Evolutionary conservation across 352 stramenopile genomes (phyloP).

Genomic region (Globisporangium acanthophoron): DNA sequence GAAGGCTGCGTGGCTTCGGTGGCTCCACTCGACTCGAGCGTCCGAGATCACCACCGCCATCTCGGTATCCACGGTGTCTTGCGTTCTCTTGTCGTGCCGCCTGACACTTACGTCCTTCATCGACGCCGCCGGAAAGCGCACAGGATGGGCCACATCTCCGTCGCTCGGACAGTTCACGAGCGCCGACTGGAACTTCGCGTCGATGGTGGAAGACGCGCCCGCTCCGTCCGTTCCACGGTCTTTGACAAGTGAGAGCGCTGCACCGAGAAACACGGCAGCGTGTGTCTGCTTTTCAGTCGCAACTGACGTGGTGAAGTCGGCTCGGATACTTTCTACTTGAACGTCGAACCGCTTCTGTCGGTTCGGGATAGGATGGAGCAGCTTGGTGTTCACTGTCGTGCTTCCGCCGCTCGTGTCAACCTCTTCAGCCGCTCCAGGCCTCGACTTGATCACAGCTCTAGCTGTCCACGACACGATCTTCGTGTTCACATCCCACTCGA

Average conservation of each 20-base stretch:
- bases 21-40: slow-evolving; percentile 27
- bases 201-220: neutral
- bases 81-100: slow-evolving; percentile 17
- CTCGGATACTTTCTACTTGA: slow-evolving; percentile 3
- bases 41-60: slow-evolving; percentile 25
- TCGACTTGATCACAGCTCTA: slow-evolving; percentile 4
- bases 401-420: slow-evolving; percentile 1
- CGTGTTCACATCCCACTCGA: slow-evolving; percentile 4
- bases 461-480: slow-evolving; percentile 8
- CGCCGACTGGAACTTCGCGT: slow-evolving; percentile 9
- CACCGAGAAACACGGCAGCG: slow-evolving; percentile 11
- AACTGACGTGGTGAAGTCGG: slow-evolving; percentile 3
- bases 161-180: slow-evolving; percentile 12
- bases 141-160: neutral
- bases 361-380: neutral
- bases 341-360: slow-evolving; percentile 5
- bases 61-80: slow-evolving; percentile 20
- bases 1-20: slow-evolving; percentile 23
- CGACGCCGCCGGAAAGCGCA: slow-evolving; percentile 5
- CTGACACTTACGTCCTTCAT: slow-evolving; percentile 21
- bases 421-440: slow-evolving; percentile 5
- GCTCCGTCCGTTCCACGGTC: neutral
- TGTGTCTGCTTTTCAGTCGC: slow-evolving; percentile 4
- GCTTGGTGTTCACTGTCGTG: slow-evolving; percentile 5
- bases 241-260: slow-evolving; percentile 7